A percentile compares a stretch with the other conserved stretches of the same genome.
Conservation (phyloP, 257 asterid species). For the Solanum pennellii region DNA sequence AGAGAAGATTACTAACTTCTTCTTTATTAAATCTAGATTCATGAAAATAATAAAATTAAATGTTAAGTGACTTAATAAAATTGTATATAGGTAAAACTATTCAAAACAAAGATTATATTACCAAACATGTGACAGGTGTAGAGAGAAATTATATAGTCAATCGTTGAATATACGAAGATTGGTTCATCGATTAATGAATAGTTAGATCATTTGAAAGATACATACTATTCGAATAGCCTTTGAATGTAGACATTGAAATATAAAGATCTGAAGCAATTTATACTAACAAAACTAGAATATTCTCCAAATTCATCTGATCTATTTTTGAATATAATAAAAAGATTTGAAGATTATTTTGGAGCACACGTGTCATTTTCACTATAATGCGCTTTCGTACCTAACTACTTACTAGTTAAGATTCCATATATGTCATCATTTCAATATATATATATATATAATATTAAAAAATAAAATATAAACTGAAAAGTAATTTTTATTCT, state of each 20-base stretch:
- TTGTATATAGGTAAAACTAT: neutral
- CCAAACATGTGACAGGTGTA: too few species aligned
- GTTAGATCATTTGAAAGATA: too few species aligned
- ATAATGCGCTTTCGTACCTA: neutral
- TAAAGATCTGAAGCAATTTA: too few species aligned
- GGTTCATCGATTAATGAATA: too few species aligned
- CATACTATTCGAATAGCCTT: too few species aligned
- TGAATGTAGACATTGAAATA: too few species aligned
- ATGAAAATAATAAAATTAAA: neutral
- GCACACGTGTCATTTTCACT: neutral
- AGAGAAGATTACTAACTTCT: neutral
- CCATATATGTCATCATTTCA: neutral
- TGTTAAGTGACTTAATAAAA: too few species aligned
- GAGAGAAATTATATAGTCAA: too few species aligned
- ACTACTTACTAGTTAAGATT: neutral
- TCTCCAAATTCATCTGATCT: neutral
- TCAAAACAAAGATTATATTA: neutral
- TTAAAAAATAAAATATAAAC: neutral
- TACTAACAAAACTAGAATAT: too few species aligned
- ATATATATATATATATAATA: too few species aligned
- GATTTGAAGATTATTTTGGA: neutral
- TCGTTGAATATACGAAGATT: too few species aligned
- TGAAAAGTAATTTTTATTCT: neutral
- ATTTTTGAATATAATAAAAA: neutral
- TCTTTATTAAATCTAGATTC: neutral